Evolutionary conservation across 768 basidiomycete genomes (phyloP).

Genomic region (Lactarius hatsudake): DNA sequence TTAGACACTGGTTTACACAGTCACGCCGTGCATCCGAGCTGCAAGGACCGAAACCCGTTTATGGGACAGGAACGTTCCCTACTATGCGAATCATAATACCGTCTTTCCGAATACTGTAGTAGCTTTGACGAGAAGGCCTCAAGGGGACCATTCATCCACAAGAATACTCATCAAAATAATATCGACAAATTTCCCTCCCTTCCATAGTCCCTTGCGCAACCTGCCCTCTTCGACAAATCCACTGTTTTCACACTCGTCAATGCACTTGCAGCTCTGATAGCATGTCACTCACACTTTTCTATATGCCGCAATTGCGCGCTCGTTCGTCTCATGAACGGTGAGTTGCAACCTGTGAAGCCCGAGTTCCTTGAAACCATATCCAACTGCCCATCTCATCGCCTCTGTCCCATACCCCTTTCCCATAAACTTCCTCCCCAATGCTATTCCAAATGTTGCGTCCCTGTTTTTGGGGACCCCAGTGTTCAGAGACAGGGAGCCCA

Average conservation of each 20-base stretch:
- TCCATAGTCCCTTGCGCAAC: constrained; percentile 36
- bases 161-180: constrained; percentile 40
- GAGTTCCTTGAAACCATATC: constrained; percentile 30
- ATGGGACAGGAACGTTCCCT: background rate
- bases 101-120: background rate
- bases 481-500: background rate
- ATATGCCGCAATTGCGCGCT: constrained; percentile 31
- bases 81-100: background rate
- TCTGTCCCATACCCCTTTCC: constrained; percentile 32
- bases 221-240: constrained; percentile 39
- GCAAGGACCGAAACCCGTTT: background rate
- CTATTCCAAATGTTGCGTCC: constrained; percentile 1
- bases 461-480: background rate
- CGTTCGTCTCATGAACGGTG: constrained; percentile 28
- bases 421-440: constrained; percentile 12
- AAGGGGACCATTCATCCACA: constrained; percentile 39
- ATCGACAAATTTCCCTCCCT: constrained; percentile 39
- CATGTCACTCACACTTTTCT: constrained; percentile 33
- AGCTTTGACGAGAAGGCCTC: background rate
- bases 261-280: background rate
- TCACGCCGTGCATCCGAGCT: background rate
- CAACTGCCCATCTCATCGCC: constrained; percentile 25
- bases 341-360: constrained; percentile 36
- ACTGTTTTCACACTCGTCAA: constrained; percentile 25
- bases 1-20: background rate